Conservation (phyloP, 495 filamentous ascomycete species). For the Lepidopterella palustris region DNA sequence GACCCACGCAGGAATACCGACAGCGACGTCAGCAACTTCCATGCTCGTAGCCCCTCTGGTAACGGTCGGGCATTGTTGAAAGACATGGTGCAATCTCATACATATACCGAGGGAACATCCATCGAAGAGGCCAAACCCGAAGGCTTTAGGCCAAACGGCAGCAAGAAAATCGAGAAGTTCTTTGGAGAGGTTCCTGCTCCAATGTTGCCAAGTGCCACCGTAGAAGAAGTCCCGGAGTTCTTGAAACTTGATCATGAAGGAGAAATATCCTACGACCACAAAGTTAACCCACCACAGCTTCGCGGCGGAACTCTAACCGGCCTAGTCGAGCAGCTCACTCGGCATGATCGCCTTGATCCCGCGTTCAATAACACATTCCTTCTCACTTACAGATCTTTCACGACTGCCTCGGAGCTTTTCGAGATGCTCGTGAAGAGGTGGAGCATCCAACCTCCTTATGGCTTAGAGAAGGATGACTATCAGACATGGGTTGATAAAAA, state of each 20-base stretch:
- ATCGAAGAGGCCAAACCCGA: constrained; percentile 46
- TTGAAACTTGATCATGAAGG: constrained; percentile 82
- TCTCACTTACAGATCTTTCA: constrained; percentile 93
- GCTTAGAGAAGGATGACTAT: constrained; percentile 65
- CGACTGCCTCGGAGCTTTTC: constrained; percentile 80
- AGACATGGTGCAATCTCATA: constrained; percentile 48
- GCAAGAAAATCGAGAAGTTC: constrained; percentile 79
- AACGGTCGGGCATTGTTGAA: constrained; percentile 28
- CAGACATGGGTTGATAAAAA: constrained; percentile 88
- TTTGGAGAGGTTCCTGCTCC: constrained; percentile 73
- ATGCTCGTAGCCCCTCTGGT: constrained; percentile 19
- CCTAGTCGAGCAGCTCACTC: constrained; percentile 90
- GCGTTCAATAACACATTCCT: constrained; percentile 97
- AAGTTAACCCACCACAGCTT: constrained; percentile 61
- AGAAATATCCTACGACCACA: constrained; percentile 83
- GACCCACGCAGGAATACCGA: constrained; percentile 24
- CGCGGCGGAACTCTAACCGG: constrained; percentile 85
- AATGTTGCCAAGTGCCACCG: constrained; percentile 41
- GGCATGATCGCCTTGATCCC: constrained; percentile 93
- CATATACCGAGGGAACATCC: constrained; percentile 60
- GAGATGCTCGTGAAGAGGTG: constrained; percentile 87
- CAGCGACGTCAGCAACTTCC: constrained; percentile 13
- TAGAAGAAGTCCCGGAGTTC: constrained; percentile 74
- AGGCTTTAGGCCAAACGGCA: constrained; percentile 51
- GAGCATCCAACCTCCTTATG: constrained; percentile 85